These are phyloP conservation scores for Uronychia setigera DNA, from an alignment of 73 alveolate genomes.

Conservation along the genomic window DNA sequence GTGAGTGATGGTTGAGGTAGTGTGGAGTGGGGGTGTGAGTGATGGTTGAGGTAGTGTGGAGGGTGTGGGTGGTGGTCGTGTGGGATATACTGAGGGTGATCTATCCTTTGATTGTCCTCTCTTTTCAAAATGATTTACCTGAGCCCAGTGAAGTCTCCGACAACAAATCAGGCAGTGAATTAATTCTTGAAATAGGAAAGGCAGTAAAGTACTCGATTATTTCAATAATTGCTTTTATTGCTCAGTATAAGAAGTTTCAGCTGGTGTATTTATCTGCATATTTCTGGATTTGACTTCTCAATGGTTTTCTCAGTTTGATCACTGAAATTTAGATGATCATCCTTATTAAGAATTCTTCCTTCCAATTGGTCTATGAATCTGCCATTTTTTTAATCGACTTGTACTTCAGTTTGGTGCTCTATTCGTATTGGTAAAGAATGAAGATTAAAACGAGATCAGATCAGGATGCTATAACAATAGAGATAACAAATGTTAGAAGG, in stretches of 20 bases:
- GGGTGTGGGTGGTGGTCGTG: neutral
- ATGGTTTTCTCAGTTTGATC: neutral
- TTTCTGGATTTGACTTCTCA: neutral
- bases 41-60: neutral
- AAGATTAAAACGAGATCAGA: neutral
- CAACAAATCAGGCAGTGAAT: neutral
- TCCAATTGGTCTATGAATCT: neutral
- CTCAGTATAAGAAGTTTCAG: neutral
- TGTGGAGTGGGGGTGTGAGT: neutral
- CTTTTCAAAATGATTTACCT: neutral
- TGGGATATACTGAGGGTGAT: neutral
- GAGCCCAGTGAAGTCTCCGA: neutral
- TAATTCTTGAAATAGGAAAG: neutral
- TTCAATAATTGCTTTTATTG: neutral
- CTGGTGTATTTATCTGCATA: neutral
- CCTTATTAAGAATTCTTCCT: neutral
- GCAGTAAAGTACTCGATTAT: neutral
- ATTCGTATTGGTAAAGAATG: neutral
- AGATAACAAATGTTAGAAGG: too few relatives aligned
- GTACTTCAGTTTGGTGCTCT: neutral
- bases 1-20: slow-evolving; percentile 4
- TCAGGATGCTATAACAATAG: neutral
- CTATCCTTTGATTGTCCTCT: neutral
- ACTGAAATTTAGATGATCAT: neutral
- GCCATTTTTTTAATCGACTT: neutral